Base-by-base conservation (phyloP, 768 basidiomycete genomes). In the Psilocybe sp. region DNA sequence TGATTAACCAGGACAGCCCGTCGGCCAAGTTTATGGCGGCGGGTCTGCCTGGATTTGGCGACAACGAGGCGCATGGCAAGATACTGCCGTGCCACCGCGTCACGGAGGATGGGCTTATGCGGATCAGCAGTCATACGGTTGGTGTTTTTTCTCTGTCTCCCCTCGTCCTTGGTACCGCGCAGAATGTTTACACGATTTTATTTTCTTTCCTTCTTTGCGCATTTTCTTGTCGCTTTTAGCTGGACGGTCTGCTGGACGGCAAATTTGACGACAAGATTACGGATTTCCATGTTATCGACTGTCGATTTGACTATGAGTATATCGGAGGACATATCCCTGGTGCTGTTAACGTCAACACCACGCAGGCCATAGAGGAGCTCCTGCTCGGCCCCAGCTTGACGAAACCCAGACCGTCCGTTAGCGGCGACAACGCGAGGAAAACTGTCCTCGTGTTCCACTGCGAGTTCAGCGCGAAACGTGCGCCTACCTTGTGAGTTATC, bases 271-370 rank as follows among this genome's bases (percentile, higher is more conserved):
- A 77, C 15, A 69, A 78, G 52, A 82, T 96, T 49, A 74, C 77
- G 35, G 75, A 81, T 40, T 97, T 76, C 66, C 79, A 88, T 58
- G 70, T 99, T 50, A 87, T 99, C 58, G 97, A 99, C 70, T 98
- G 97, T 67, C 89, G 97, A 38, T 99, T 98, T 68, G 92, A 93
- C 55, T 99, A 97, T 62, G 97, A 99, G 70, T 98, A 86, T 67
- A 76, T 78, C 43, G 97, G 97, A 8, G 97, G 97, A 0, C 97
- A 98, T 71, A 82, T 98, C 56, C 81, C 81, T 9, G 89, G 93
- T 12, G 95, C 97, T 6, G 76, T 94, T 65, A 98, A 98, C 65
- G 83, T 98, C 62, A 92, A 92, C 65, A 89, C 85, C 13, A 85
- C 85, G 11, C 65, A 77, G 23, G 83, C 80, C 40, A 79, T 98